Evolutionary conservation across 78 protist genomes (phyloP), one percentile per base, ranked within the genome.

Genomic region (Emiliania huxleyi): DNA sequence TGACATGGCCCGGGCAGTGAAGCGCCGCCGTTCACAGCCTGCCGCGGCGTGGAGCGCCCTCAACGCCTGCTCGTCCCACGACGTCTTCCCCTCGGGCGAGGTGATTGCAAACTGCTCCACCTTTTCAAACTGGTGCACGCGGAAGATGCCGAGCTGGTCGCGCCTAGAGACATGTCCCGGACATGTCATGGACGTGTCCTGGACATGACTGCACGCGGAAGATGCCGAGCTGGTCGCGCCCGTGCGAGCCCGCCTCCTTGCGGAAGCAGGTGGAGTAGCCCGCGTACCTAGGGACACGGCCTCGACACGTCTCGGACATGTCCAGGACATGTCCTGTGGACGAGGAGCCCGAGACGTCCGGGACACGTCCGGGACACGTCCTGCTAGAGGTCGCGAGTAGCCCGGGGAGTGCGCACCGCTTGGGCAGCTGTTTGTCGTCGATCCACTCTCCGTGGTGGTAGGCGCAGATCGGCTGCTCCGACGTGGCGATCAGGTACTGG

Each of bases 141-240:
- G 96, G 98, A 99, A 99, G 96, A 99, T 98, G 56, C 99, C 99
- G 93, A 95, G 91, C 40, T 98, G 96, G 95, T 99, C 99, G 43
- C 95, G 96, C 37, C 99, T 99, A 87, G n/a, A n/a, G n/a, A n/a
- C n/a, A n/a, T n/a, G n/a, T n/a, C n/a, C n/a, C n/a, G n/a, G n/a
- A n/a, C n/a, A n/a, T n/a, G n/a, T n/a, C n/a, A n/a, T n/a, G n/a
- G n/a, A n/a, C n/a, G n/a, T n/a, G n/a, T n/a, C n/a, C n/a, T n/a
- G n/a, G n/a, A n/a, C n/a, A n/a, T n/a, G n/a, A n/a, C n/a, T 99
- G 99, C 49, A 99, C 99, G 79, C 99, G 96, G 98, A 99, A 99
- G 96, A 99, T 98, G 56, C 99, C 99, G 93, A 95, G 91, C 40
- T 98, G 96, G 95, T 99, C 99, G 43, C 95, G 96, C 37, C 99